Conservation (phyloP, 2,329 filamentous ascomycete genomes). For the Monosporascus ibericus region DNA sequence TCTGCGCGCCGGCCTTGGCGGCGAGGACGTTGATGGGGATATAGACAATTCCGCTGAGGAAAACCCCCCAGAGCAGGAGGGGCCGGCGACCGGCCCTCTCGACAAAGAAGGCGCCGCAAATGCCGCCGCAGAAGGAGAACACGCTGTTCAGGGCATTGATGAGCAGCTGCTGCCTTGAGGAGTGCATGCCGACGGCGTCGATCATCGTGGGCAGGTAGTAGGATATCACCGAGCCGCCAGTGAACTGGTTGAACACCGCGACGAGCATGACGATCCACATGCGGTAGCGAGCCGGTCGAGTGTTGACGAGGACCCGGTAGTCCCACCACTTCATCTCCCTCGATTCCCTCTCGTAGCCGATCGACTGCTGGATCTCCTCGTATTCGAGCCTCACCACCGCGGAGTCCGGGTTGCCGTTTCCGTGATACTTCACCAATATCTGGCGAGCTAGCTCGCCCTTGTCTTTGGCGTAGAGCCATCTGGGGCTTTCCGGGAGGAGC, state of each 20-base stretch:
- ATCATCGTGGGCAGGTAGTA: slow-evolving; percentile 47
- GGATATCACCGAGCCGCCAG: slow-evolving; percentile 39
- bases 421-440: slow-evolving; percentile 37
- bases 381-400: slow-evolving; percentile 34
- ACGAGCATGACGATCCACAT: slow-evolving; percentile 44
- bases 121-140: slow-evolving; percentile 38
- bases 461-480: slow-evolving; percentile 35
- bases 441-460: slow-evolving; percentile 32
- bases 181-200: slow-evolving; percentile 30
- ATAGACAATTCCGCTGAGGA: slow-evolving; percentile 27
- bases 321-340: slow-evolving; percentile 43
- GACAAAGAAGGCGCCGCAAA: slow-evolving; percentile 35
- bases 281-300: slow-evolving; percentile 41
- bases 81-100: slow-evolving; percentile 41
- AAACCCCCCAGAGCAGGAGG: slow-evolving; percentile 29
- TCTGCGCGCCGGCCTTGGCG: background rate
- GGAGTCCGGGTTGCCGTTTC: slow-evolving; percentile 33
- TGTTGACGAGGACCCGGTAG: slow-evolving; percentile 38
- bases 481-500: slow-evolving; percentile 36
- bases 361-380: slow-evolving; percentile 36
- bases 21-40: slow-evolving; percentile 36
- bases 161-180: slow-evolving; percentile 32
- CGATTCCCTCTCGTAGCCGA: slow-evolving; percentile 31
- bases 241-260: slow-evolving; percentile 45
- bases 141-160: slow-evolving; percentile 43